Evolutionary conservation across 768 basidiomycete species (phyloP).

Genomic region (Daedaleopsis sinensis): DNA sequence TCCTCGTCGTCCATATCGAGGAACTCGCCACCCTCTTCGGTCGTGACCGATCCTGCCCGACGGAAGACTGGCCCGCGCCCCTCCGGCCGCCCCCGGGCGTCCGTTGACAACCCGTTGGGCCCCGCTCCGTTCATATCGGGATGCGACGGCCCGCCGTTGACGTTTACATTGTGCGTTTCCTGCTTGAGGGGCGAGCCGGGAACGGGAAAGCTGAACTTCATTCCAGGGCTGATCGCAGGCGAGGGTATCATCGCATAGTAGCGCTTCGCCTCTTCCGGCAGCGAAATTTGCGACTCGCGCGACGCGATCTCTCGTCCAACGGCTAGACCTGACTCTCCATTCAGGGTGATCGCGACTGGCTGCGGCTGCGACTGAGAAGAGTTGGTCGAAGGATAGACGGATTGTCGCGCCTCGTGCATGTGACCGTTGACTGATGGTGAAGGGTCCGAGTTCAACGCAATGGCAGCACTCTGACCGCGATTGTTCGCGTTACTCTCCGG

Average conservation of each 20-base stretch:
- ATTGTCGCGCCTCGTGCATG: background rate
- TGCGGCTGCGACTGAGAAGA: conserved; percentile 10
- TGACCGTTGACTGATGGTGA: background rate
- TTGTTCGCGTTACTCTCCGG: conserved; percentile 7
- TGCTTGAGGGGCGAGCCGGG: conserved; percentile 20
- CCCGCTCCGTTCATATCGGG: conserved; percentile 1
- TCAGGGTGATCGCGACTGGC: conserved; percentile 30
- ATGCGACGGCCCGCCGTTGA: conserved; percentile 13
- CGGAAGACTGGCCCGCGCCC: conserved; percentile 10
- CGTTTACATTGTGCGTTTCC: conserved; percentile 16
- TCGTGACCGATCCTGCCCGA: conserved; percentile 19
- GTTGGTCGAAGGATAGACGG: conserved; percentile 7
- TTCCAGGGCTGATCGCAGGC: conserved; percentile 54
- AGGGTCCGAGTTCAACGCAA: background rate
- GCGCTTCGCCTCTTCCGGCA: conserved; percentile 77
- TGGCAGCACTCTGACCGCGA: background rate
- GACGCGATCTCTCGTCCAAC: conserved; percentile 39
- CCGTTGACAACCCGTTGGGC: background rate
- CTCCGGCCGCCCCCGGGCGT: conserved; percentile 2
- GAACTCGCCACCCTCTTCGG: conserved; percentile 54
- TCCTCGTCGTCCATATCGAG: conserved; percentile 63
- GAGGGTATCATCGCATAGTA: conserved; percentile 71
- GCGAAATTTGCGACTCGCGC: conserved; percentile 69
- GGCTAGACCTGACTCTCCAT: conserved; percentile 17
- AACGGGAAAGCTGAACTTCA: conserved; percentile 19